Evolutionary conservation across 1,284 basidiomycete species (phyloP).

Genomic region (Marasmius oreades): DNA sequence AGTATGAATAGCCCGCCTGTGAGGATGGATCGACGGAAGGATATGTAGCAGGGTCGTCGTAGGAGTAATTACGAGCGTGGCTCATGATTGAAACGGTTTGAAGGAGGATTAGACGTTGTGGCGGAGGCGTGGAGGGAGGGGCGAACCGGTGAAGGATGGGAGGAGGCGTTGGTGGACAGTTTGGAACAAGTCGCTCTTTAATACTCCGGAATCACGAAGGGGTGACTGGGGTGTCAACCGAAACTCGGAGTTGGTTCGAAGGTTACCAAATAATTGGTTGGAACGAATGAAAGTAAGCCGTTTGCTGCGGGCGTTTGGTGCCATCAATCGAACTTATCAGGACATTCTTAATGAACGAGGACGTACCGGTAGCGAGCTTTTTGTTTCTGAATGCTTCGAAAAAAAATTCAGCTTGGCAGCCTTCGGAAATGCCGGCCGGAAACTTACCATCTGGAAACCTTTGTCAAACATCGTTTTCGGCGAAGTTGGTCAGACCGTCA

Average conservation of each 20-base stretch:
- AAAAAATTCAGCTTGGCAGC: conserved; percentile 4
- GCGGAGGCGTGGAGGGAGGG: conserved; percentile 25
- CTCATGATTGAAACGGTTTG: conserved; percentile 26
- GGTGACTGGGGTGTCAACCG: conserved; percentile 36
- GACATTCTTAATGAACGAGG: conserved; percentile 16
- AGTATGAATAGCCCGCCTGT: conserved; percentile 5
- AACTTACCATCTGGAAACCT: background rate
- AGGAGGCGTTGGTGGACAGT: conserved; percentile 23
- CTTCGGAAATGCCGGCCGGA: conserved; percentile 7
- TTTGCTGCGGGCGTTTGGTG: conserved; percentile 11
- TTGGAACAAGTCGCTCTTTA: conserved; percentile 35
- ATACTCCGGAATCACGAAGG: conserved; percentile 38
- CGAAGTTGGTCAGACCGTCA: conserved; percentile 7
- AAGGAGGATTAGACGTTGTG: conserved; percentile 20
- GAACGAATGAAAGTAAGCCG: conserved; percentile 15
- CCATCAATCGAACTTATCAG: conserved; percentile 13
- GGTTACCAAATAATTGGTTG: conserved; percentile 20
- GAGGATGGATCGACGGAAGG: conserved; percentile 9
- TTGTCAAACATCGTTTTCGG: conserved; percentile 4
- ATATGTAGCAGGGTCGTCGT: conserved; percentile 32
- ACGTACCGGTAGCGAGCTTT: conserved; percentile 5
- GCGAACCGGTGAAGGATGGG: conserved; percentile 21
- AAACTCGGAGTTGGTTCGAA: conserved; percentile 16
- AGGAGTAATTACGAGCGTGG: conserved; percentile 34
- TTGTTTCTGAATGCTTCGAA: conserved; percentile 11